Conservation (phyloP, 2,329 filamentous ascomycete species). For the Ophiognomonia clavigignenti-juglandacearum region DNA sequence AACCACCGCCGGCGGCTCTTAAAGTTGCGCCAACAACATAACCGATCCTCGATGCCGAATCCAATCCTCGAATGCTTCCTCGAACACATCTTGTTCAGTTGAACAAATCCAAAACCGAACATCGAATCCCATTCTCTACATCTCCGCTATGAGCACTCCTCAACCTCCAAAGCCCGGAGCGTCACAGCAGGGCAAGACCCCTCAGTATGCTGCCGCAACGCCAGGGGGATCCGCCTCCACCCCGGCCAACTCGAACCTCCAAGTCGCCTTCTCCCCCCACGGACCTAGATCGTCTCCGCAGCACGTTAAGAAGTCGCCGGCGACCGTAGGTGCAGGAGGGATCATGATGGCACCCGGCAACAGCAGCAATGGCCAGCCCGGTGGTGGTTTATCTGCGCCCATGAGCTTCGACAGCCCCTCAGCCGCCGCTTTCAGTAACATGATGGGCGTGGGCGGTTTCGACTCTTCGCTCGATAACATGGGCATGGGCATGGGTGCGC, state of each 20-base stretch:
- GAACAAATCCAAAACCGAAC: background rate
- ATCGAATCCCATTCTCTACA: background rate
- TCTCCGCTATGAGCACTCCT: slow-evolving; percentile 41
- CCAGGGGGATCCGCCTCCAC: slow-evolving; percentile 66
- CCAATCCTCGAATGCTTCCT: background rate
- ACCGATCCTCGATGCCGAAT: background rate
- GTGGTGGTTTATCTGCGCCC: slow-evolving; percentile 2
- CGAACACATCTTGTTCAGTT: background rate
- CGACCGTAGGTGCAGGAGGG: slow-evolving; percentile 33
- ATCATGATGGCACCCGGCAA: slow-evolving; percentile 31
- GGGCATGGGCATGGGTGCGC: slow-evolving; percentile 40
- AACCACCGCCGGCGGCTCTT: too few relatives aligned
- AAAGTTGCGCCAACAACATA: background rate
- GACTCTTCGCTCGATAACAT: slow-evolving; percentile 47
- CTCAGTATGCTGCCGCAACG: slow-evolving; percentile 51
- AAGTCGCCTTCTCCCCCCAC: slow-evolving; percentile 55
- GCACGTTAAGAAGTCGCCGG: slow-evolving; percentile 60
- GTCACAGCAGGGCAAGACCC: slow-evolving; percentile 48
- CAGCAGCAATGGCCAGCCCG: slow-evolving; percentile 20
- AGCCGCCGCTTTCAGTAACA: slow-evolving; percentile 56
- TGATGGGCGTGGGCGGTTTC: slow-evolving; percentile 46
- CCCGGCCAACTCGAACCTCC: slow-evolving; percentile 46
- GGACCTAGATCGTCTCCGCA: slow-evolving; percentile 58
- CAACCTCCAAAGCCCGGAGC: slow-evolving; percentile 44
- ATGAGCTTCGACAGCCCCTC: slow-evolving; percentile 61